These are phyloP conservation scores for Schizochytrium sp. DNA, from an alignment of 108 stramenopile genomes.

Conservation along the genomic window DNA sequence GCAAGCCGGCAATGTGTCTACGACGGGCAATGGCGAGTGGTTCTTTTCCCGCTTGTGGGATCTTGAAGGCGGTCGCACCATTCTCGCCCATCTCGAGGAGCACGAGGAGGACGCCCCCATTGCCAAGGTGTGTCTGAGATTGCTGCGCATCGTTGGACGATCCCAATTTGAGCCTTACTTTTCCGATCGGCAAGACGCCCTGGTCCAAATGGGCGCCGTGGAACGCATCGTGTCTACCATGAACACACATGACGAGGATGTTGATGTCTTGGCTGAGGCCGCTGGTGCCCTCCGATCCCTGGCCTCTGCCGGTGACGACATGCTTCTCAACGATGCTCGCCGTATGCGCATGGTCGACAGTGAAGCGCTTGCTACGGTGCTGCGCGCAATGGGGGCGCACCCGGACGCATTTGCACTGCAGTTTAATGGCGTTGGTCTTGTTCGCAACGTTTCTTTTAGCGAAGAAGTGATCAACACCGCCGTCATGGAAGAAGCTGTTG, in stretches of 20 bases:
- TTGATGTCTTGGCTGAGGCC: not conserved
- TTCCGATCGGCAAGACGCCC: not conserved
- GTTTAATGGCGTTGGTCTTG: not conserved
- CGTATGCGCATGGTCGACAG: not conserved
- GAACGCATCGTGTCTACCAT: not conserved
- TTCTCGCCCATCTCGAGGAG: not conserved
- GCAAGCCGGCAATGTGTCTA: no score
- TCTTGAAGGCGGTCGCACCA: not conserved
- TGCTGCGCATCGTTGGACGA: not conserved
- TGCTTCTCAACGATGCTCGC: not conserved
- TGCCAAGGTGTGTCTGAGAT: not conserved
- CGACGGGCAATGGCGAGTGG: not conserved
- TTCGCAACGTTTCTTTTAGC: not conserved
- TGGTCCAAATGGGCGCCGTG: not conserved
- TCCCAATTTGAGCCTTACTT: not conserved
- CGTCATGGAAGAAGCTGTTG: not conserved
- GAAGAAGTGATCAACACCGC: not conserved
- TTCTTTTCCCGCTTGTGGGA: not conserved
- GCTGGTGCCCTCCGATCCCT: not conserved
- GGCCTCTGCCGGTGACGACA: not conserved
- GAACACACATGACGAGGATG: not conserved
- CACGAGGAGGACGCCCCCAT: not conserved
- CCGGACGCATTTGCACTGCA: not conserved
- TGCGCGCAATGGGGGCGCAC: not conserved
- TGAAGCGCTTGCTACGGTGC: not conserved